phyloP scores from a whole-genome alignment of 768 basidiomycete species.

The Lentinula guzmanii region DNA sequence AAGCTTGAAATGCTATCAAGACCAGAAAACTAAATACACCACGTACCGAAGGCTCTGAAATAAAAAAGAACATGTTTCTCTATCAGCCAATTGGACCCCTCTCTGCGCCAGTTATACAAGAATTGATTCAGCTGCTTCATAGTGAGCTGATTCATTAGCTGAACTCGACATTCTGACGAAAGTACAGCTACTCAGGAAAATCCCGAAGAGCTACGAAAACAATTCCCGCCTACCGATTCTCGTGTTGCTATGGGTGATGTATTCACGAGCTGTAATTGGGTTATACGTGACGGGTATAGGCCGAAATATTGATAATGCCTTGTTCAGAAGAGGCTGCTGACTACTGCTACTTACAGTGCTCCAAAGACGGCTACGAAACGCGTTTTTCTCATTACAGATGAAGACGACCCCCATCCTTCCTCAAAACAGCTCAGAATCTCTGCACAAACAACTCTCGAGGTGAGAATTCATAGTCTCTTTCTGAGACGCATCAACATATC shows the following conservation, averaged over 20 bases:
- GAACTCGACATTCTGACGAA: slow-evolving; percentile 3
- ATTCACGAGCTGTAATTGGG: slow-evolving; percentile 86
- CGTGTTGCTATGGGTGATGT: slow-evolving; percentile 82
- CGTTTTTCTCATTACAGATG: slow-evolving; percentile 89
- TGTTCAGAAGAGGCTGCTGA: background rate
- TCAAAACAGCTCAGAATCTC: slow-evolving; percentile 59
- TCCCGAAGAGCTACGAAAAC: slow-evolving; percentile 44
- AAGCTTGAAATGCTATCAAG: slow-evolving; percentile 19
- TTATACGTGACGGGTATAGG: slow-evolving; percentile 76
- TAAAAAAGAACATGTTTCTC: slow-evolving; percentile 64
- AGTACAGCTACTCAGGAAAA: slow-evolving; percentile 59
- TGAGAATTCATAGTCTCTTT: slow-evolving; percentile 23
- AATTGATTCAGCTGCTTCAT: slow-evolving; percentile 72
- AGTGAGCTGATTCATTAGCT: slow-evolving; percentile 36
- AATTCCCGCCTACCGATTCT: slow-evolving; percentile 60
- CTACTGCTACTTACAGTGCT: slow-evolving; percentile 38
- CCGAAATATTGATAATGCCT: too few species aligned
- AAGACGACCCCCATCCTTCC: slow-evolving; percentile 68
- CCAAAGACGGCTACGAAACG: slow-evolving; percentile 89
- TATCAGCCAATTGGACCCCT: slow-evolving; percentile 76
- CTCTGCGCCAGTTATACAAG: slow-evolving; percentile 76
- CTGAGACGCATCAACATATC: background rate
- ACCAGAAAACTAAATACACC: slow-evolving; percentile 35
- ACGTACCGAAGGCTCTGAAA: slow-evolving; percentile 41
- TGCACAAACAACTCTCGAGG: slow-evolving; percentile 65